Base-by-base conservation (phyloP, 331 rosid species). In the Malus hybrid region DNA sequence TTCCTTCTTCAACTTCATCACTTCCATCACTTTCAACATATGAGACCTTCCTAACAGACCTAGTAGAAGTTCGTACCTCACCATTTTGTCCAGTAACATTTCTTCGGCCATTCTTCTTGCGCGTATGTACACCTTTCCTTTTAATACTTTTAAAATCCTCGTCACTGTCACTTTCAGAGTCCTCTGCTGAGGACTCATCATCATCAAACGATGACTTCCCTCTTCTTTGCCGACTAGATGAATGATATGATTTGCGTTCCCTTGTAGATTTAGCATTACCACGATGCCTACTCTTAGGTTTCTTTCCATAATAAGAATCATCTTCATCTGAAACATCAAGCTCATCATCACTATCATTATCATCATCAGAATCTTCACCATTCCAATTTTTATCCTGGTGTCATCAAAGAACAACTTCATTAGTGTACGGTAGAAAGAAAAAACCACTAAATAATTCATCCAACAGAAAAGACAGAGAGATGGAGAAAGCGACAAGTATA, bases 21-120 rank as follows among this genome's bases (percentile, higher is more conserved):
- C 98, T 92, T 86, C 79, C 99, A 34, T 95, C 99, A 82, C 99
- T 95, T 87, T 95, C 99, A 87, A 87, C 96, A 86, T 95, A 95
- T 20, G 99, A 95, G 64, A 92, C 97, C 88, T 92, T 92, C 83
- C 96, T 88, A 79, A 89, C 88, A 55, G 98, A 77, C 82, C 99
- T 89, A 77, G 84, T 86, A 75, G 99, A 95, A 68, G 93, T 88
- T 79, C 99, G 97, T 80, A 90, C 91, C 68, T 95, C 99, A 73
- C 75, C 85, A 73, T 86, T 84, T 71, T 85, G 89, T 55, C 83
- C 86, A 69, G 86, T 71, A 67, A 68, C 80, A 80, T 67, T 84
- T 18, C 87, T 60, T 29, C 86, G 90, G 30, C 87, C 82, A 77
- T 80, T 86, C 72, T 62, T 86, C 80, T 90, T 95, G 79, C 91